Percentiles rank a stretch among this genome's conserved stretches.
Conservation (phyloP, 192 early-diverging fungal genomes). For the Umbelopsis isabellina region DNA sequence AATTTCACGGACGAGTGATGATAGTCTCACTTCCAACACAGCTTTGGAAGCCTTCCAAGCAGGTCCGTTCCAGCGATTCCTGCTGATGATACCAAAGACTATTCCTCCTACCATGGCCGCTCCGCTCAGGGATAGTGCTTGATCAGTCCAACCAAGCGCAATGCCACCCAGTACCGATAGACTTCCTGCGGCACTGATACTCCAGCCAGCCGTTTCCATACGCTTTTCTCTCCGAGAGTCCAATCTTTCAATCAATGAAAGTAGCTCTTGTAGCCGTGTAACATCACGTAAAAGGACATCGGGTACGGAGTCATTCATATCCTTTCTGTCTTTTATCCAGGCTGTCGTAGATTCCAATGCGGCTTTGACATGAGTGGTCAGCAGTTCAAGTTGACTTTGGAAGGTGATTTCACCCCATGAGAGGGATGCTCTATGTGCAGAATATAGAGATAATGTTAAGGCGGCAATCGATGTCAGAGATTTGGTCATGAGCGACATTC, state of each 20-base stretch:
- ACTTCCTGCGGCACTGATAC: constrained; percentile 50
- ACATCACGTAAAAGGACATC: constrained; percentile 42
- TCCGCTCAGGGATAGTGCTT: neutral
- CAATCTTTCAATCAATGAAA: constrained; percentile 41
- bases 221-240: constrained; percentile 53
- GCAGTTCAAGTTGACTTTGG: constrained; percentile 50
- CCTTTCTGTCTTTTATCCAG: constrained; percentile 52
- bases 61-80: constrained; percentile 15
- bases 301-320: constrained; percentile 40
- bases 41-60: constrained; percentile 16
- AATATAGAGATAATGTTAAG: constrained; percentile 47
- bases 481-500: constrained; percentile 5
- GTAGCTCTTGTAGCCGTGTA: constrained; percentile 41
- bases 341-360: constrained; percentile 47
- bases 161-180: constrained; percentile 48
- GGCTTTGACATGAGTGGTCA: constrained; percentile 43
- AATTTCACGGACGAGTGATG: neutral
- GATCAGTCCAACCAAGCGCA: constrained; percentile 42
- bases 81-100: constrained; percentile 3
- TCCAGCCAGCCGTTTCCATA: constrained; percentile 38
- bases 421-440: constrained; percentile 48
- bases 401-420: constrained; percentile 48
- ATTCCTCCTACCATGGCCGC: constrained; percentile 14
- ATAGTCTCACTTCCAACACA: neutral
- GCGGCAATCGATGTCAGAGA: constrained; percentile 44